Conservation (phyloP, 2,329 filamentous ascomycete genomes). For the Paramyrothecium roridum region DNA sequence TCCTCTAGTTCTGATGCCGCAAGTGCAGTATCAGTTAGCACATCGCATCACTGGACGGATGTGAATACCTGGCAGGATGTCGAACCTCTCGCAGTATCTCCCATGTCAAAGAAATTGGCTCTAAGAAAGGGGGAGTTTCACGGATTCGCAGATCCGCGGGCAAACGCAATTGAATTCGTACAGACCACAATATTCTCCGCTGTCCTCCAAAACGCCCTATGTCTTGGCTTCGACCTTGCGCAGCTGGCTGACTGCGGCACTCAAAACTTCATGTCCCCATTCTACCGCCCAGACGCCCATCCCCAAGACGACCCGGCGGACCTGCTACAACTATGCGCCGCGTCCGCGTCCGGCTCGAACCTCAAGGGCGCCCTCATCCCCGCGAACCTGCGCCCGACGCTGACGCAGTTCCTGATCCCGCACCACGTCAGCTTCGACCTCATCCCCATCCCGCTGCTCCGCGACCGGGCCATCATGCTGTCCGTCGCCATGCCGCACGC, state of each 20-base stretch:
- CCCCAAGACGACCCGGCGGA: conserved; percentile 1
- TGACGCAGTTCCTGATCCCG: conserved; percentile 19
- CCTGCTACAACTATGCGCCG: conserved; percentile 2
- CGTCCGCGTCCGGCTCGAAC: neutral
- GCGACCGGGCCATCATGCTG: conserved; percentile 20
- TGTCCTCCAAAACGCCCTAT: conserved; percentile 13
- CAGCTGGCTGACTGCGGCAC: conserved; percentile 9
- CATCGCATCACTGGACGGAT: too few species aligned
- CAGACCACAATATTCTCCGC: conserved; percentile 15
- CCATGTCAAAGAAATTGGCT: neutral
- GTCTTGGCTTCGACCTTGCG: conserved; percentile 10
- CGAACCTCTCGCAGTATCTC: neutral
- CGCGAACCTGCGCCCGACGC: conserved; percentile 15
- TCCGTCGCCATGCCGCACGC: conserved; percentile 14
- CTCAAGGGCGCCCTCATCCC: conserved; percentile 8
- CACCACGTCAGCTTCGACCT: conserved; percentile 20
- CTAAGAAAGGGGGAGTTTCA: neutral
- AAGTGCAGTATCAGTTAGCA: too few species aligned
- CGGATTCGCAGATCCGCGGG: conserved; percentile 7
- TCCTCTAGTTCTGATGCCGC: too few species aligned
- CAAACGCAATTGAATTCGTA: conserved; percentile 13
- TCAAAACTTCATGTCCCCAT: conserved; percentile 13
- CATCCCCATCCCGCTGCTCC: conserved; percentile 18
- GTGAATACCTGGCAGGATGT: neutral
- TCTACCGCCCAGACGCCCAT: conserved; percentile 14